Percentiles rank a stretch among this genome's conserved stretches.
Conservation (phyloP, 164 flowering plant species). For the Saururus chinensis region DNA sequence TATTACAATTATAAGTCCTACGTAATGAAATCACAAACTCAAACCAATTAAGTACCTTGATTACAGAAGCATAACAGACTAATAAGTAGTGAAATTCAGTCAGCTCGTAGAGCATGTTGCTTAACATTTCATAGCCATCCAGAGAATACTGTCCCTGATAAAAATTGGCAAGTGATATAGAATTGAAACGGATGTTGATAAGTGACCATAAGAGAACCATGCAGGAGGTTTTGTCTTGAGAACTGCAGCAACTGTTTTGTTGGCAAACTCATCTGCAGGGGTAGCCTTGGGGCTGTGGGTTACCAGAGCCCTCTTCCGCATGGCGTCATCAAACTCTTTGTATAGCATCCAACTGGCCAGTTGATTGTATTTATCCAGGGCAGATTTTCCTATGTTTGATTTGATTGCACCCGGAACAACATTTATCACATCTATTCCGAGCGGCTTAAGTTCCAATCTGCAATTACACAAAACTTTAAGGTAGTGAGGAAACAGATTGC, state of each 20-base stretch:
- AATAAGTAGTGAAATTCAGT: too few species aligned
- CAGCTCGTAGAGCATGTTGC: not conserved
- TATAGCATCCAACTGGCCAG: conserved; percentile 84
- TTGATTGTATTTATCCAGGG: conserved; percentile 30
- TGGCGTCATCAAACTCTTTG: conserved; percentile 50
- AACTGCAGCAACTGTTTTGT: conserved; percentile 48
- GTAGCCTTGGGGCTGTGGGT: conserved; percentile 51
- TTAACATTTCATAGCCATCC: conserved; percentile 31
- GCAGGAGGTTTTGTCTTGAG: conserved; percentile 67
- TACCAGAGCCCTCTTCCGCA: conserved; percentile 36
- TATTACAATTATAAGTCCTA: too few species aligned
- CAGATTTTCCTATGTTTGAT: conserved; percentile 59
- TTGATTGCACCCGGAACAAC: conserved; percentile 77
- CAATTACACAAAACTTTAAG: not conserved
- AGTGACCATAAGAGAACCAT: conserved; percentile 64
- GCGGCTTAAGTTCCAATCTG: conserved; percentile 68
- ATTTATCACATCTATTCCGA: conserved; percentile 67
- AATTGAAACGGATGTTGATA: conserved; percentile 37
- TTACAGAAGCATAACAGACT: too few species aligned
- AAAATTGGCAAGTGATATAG: conserved; percentile 56
- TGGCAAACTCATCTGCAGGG: conserved; percentile 72
- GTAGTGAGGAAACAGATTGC: not conserved
- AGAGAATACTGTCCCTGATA: conserved; percentile 41
- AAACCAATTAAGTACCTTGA: too few species aligned
- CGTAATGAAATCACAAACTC: too few species aligned